Conservation (phyloP, 2,329 filamentous ascomycete genomes). For the Alternaria brassicicola region DNA sequence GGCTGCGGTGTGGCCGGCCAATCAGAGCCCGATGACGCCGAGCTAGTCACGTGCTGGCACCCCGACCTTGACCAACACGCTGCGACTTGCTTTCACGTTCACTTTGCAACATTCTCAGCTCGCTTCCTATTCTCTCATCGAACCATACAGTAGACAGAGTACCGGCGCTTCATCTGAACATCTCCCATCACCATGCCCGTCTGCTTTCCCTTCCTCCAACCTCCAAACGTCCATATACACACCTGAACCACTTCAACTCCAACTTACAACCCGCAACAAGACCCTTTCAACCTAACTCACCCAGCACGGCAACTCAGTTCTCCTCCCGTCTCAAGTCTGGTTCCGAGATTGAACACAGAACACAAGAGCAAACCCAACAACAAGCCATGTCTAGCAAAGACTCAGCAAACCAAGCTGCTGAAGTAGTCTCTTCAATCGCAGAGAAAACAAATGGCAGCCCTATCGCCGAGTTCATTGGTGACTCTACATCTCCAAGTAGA, state of each 20-base stretch:
- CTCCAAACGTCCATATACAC: slow-evolving; percentile 17
- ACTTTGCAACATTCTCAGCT: background rate
- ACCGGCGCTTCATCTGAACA: slow-evolving; percentile 1
- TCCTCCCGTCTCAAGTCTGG: background rate
- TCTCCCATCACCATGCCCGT: slow-evolving; percentile 22
- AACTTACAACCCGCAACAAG: background rate
- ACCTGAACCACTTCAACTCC: slow-evolving; percentile 16
- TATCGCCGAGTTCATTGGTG: background rate
- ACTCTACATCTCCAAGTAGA: background rate
- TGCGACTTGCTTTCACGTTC: slow-evolving; percentile 7
- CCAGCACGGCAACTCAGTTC: background rate
- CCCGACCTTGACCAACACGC: background rate
- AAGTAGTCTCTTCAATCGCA: background rate
- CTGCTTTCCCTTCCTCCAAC: slow-evolving; percentile 17
- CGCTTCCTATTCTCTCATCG: slow-evolving; percentile 7
- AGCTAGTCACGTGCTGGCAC: slow-evolving; percentile 19
- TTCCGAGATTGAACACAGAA: background rate
- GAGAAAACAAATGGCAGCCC: background rate
- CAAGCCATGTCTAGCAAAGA: slow-evolving; percentile 4
- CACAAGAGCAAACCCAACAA: slow-evolving; percentile 1
- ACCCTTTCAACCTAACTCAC: background rate
- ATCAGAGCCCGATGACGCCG: slow-evolving; percentile 21
- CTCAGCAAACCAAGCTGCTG: background rate
- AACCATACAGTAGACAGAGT: slow-evolving; percentile 10
- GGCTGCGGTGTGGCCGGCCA: slow-evolving; percentile 20